Percentiles rank a stretch among this genome's conserved stretches.
Conservation (phyloP, 140 eudicot species). For the Stevia rebaudiana region DNA sequence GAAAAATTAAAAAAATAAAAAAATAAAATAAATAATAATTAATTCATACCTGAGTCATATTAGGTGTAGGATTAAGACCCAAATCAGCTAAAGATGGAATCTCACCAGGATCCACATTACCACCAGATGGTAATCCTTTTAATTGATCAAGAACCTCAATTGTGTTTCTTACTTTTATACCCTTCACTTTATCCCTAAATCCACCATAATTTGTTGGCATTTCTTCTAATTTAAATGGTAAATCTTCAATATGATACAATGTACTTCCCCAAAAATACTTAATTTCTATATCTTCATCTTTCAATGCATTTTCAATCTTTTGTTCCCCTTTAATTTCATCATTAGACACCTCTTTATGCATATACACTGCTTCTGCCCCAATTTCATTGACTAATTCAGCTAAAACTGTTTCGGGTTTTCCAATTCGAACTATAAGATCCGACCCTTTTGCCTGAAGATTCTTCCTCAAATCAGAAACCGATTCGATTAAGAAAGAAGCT, state of each 20-base stretch:
- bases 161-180: conserved; percentile 54
- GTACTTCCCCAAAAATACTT: conserved; percentile 98
- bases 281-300: conserved; percentile 73
- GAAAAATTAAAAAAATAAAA: no score
- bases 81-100: conserved; percentile 80
- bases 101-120: conserved; percentile 81
- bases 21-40: no score
- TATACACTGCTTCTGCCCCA: conserved; percentile 33
- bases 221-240: conserved; percentile 67
- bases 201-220: conserved; percentile 89
- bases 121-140: conserved; percentile 73
- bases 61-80: conserved; percentile 72
- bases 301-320: conserved; percentile 39
- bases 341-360: conserved; percentile 65
- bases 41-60: conserved; percentile 56
- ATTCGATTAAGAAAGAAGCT: conserved; percentile 66
- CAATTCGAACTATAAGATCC: conserved; percentile 31
- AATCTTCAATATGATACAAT: conserved; percentile 84
- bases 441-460: conserved; percentile 42
- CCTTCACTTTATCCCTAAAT: conserved; percentile 79
- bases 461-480: conserved; percentile 65
- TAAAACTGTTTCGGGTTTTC: conserved; percentile 27
- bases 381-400: conserved; percentile 27
- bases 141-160: conserved; percentile 62
- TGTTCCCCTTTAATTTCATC: conserved; percentile 78